Base-by-base conservation (phyloP, 495 filamentous ascomycete species). In the Symbiotaphrina buchneri region DNA sequence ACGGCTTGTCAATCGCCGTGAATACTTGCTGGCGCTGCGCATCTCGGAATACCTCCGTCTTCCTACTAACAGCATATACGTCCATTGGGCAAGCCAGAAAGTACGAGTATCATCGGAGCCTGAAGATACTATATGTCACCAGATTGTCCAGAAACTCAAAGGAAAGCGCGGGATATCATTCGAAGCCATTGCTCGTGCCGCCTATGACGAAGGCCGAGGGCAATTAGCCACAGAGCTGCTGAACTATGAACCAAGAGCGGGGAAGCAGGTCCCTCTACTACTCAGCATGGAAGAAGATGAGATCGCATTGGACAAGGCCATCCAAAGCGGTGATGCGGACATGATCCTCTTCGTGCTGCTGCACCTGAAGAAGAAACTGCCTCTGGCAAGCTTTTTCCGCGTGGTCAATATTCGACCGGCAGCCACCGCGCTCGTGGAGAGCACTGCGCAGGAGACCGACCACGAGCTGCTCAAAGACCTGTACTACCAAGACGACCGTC, bases 401-500 rank as follows among this genome's bases (percentile, higher is more conserved):
- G 74, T 79, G 34, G 80, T 97, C 48, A 91, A 79, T 47, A 69
- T 58, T 37, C 72, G 85, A 4, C 85, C 90, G 0, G 65, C 77
- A 30, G 87, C 87, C 14, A 82, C 78, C 2, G 80, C 87, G 0
- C 62, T 97, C 10, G 77, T 97, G 19, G 87, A 95, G 45, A 67
- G 81, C 1, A 73, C 71, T 0, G 85, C 87, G 1, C 55, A 58
- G 28, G 63, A 62, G 15, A 70, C 80, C 30, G 87, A 94, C 42
- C 62, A 59, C 3, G 75, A 90, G 13, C 48, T 97, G 6, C 65
- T 94, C 7, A 95, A 94, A 45, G 87, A 95, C 47, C 61, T 97
- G 16, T 97, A 85, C 53, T 95, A 97, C 44, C 87, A 95, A 54
- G 90, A 95, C 42, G 87, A 97, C 49, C 75, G 84, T 5, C 74